Evolutionary conservation across 2,329 filamentous ascomycete species (phyloP).

Genomic region (Cercospora sp.): DNA sequence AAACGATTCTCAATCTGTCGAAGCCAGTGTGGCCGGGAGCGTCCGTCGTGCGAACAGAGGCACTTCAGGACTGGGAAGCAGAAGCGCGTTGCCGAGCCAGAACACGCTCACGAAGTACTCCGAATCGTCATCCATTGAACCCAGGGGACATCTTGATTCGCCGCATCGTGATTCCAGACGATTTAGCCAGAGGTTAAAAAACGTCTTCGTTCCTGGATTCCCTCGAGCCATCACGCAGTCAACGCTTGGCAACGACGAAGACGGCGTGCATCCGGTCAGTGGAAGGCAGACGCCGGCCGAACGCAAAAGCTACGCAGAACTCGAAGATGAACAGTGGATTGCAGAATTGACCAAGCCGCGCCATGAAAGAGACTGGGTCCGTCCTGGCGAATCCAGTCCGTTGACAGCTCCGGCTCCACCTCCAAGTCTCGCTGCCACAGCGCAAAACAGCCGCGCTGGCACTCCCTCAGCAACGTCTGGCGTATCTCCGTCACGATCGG

Average conservation of each 20-base stretch:
- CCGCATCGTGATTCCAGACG: constrained; percentile 28
- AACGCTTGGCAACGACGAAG: constrained; percentile 26
- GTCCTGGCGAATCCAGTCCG: constrained; percentile 33
- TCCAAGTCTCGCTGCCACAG: constrained; percentile 22
- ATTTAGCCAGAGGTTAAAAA: constrained; percentile 31
- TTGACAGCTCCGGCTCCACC: constrained; percentile 39
- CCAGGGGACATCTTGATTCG: constrained; percentile 23
- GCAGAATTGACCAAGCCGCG: constrained; percentile 34
- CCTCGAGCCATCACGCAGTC: constrained; percentile 35
- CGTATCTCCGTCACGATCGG: background rate
- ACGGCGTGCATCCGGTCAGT: constrained; percentile 7
- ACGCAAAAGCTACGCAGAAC: background rate
- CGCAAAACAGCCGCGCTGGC: background rate
- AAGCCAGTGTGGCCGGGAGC: constrained; percentile 27
- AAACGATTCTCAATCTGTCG: constrained; percentile 24
- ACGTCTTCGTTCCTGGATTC: constrained; percentile 33
- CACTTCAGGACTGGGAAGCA: constrained; percentile 32
- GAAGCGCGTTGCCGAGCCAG: constrained; percentile 36
- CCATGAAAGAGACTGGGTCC: constrained; percentile 35
- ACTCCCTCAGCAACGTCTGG: background rate
- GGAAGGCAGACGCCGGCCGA: background rate
- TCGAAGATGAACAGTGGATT: constrained; percentile 19
- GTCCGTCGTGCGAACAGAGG: constrained; percentile 22
- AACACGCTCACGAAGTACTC: constrained; percentile 32
- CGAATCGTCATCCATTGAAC: constrained; percentile 37